phyloP scores from a whole-genome alignment of 352 stramenopile genomes.

The Vaucheria bursata region DNA sequence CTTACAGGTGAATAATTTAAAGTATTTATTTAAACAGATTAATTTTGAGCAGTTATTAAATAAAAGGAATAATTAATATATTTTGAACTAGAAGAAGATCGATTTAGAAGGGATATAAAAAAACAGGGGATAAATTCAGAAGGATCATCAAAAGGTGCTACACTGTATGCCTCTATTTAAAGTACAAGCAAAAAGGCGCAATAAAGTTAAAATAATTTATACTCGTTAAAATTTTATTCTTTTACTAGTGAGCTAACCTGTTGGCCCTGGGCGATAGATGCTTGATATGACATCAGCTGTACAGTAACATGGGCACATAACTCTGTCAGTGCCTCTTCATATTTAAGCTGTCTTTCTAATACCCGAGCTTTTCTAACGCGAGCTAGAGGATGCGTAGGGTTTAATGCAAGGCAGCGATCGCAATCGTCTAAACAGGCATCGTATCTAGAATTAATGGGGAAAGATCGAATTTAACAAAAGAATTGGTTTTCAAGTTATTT shows the following conservation, averaged over 20 bases:
- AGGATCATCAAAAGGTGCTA: neutral
- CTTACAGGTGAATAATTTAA: no score
- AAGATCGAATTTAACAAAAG: no score
- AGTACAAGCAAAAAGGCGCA: neutral
- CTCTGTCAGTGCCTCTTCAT: constrained; percentile 22
- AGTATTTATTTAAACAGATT: no score
- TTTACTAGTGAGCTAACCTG: no score
- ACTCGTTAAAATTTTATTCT: neutral
- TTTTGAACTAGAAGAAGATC: neutral
- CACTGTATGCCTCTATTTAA: neutral
- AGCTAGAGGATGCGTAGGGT: constrained; percentile 25
- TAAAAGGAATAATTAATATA: no score
- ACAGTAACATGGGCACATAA: constrained; percentile 34
- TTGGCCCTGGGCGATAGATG: neutral
- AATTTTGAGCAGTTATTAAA: no score
- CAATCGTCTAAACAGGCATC: constrained; percentile 22
- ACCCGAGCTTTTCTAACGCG: constrained; percentile 31
- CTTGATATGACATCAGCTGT: constrained; percentile 1
- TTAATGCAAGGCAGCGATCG: constrained; percentile 17
- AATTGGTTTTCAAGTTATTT: no score
- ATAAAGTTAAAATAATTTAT: neutral
- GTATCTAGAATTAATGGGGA: no score
- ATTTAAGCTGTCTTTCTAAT: constrained; percentile 17
- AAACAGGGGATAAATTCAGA: neutral
- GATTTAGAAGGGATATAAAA: neutral